These are phyloP conservation scores for Margaritispora aquatica DNA, from an alignment of 495 filamentous ascomycete genomes.

Conservation along the genomic window DNA sequence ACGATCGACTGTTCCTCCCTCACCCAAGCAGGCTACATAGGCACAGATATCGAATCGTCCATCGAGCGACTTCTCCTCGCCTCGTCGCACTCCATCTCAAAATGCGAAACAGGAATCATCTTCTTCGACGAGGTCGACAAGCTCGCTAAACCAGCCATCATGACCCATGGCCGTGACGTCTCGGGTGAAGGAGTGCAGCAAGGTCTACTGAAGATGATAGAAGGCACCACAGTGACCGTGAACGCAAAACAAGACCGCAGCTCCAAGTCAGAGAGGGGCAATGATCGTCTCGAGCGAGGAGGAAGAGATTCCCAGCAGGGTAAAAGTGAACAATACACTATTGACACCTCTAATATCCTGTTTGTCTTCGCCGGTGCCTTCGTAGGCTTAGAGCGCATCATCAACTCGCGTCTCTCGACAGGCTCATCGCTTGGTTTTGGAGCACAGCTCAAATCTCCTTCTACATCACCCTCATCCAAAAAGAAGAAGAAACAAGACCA, in stretches of 20 bases:
- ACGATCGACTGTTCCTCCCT: constrained; percentile 98
- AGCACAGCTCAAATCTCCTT: constrained; percentile 31
- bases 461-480: constrained; percentile 41
- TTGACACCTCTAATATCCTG: constrained; percentile 92
- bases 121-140: constrained; percentile 97
- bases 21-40: constrained; percentile 95
- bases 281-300: constrained; percentile 14
- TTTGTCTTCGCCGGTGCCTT: constrained; percentile 97
- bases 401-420: constrained; percentile 78
- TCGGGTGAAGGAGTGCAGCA: constrained; percentile 94
- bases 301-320: constrained; percentile 18
- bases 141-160: constrained; percentile 55
- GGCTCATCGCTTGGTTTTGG: constrained; percentile 85
- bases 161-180: constrained; percentile 63
- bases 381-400: constrained; percentile 82
- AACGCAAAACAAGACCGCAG: constrained; percentile 57
- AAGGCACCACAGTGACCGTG: constrained; percentile 87
- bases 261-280: constrained; percentile 5
- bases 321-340: constrained; percentile 82
- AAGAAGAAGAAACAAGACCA: constrained; percentile 40
- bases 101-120: constrained; percentile 87
- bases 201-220: constrained; percentile 89
- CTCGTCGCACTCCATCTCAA: constrained; percentile 80
- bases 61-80: constrained; percentile 86
- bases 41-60: constrained; percentile 90